Percentiles rank a stretch among this genome's conserved stretches.
These are phyloP conservation scores for Ceratocystis colombiana DNA, from an alignment of 2,329 filamentous ascomycete genomes.

Conservation along the genomic window DNA sequence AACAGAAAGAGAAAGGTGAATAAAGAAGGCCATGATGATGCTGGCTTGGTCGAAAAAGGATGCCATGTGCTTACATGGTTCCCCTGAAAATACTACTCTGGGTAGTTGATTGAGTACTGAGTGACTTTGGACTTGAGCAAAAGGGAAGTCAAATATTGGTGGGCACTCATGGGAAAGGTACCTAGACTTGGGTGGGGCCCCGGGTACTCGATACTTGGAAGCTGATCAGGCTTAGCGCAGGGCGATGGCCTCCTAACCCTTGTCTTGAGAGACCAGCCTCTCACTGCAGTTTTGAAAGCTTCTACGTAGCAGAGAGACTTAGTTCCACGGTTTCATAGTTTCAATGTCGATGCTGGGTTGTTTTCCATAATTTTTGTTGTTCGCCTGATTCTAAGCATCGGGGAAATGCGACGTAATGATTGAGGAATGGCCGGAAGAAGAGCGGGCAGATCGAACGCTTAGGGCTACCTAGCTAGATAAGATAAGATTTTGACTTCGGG, in stretches of 20 bases:
- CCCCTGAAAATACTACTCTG: conserved; percentile 21
- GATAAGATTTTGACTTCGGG: neutral
- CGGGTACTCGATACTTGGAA: neutral
- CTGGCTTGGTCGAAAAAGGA: neutral
- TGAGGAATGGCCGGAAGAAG: neutral
- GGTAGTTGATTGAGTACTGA: neutral
- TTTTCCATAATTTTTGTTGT: neutral
- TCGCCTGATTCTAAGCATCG: neutral
- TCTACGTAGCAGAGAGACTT: no score
- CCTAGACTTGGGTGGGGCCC: neutral
- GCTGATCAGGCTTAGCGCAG: neutral
- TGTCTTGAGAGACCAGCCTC: neutral
- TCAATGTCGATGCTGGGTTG: neutral
- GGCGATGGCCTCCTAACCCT: neutral
- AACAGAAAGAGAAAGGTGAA: conserved; percentile 6
- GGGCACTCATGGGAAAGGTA: neutral
- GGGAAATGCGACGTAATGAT: neutral
- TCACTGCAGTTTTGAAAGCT: neutral
- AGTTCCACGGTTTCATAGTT: no score
- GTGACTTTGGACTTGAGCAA: neutral
- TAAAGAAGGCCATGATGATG: neutral
- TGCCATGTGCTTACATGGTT: conserved; percentile 11
- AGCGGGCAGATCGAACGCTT: no score
- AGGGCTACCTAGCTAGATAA: no score
- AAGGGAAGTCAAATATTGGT: neutral